Base-by-base conservation (phyloP, 75 land plant species). In the Adiantum capillusveneris region DNA sequence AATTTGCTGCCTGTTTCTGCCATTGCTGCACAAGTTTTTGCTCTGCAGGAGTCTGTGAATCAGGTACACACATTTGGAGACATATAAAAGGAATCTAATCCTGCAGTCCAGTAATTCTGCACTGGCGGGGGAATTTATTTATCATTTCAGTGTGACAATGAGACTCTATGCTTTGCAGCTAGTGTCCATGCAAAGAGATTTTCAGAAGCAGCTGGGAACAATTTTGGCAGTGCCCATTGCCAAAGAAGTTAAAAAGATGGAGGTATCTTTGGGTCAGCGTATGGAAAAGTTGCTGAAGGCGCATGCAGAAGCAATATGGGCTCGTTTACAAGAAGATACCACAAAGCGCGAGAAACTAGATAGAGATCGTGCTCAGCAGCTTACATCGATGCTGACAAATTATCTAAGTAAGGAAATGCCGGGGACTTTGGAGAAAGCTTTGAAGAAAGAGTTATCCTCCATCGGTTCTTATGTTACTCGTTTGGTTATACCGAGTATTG, bases 361-460 rank as follows among this genome's bases (percentile, higher is more conserved):
- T 17, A 75, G 77, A 31, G 99, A 95, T 7, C 87, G 86, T 26
- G 55, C 63, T 18, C 92, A 95, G 44, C 92, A 95, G 70, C 58
- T 90, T 24, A 80, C 81, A 14, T 77, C 45, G 37, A 20, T 74
- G 44, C 61, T 83, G 6, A 64, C 77, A 53, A 86, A 78, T 63
- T 75, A 29, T 46, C 30, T 80, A 25, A 84, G 62, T 63, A 90
- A 90, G 63, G 99, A 95, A 29, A 56, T 90, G 51, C 86, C 96
- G 14, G 72, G 75, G 14, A 58, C 80, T 11, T 49, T 90, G 52
- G 99, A 95, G 64, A 79, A 72, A 57, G 53, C 77, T 31, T 48
- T 90, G 54, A 95, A 87, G 81, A 90, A 82, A 73, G 97, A 90
- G 65, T 44, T 95, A n/a, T 63, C 84, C 59, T 60, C 97, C 34